A percentile compares a stretch with the other conserved stretches of the same genome.
Conservation (phyloP, 2,329 filamentous ascomycete species). For the Penicillium glabrum region DNA sequence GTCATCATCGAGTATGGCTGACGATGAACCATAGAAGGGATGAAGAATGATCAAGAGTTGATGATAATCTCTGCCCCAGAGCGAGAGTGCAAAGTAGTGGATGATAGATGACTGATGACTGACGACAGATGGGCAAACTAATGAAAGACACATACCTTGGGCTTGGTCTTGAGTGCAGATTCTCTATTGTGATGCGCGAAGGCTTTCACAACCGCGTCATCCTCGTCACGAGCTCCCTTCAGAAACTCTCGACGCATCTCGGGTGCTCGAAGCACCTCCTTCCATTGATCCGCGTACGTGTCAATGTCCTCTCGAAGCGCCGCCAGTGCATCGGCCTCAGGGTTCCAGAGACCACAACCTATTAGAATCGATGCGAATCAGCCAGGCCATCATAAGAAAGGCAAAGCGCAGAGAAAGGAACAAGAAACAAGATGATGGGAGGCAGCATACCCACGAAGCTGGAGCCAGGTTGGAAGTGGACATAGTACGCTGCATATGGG, state of each 20-base stretch:
- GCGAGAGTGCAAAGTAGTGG: background rate
- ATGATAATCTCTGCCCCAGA: background rate
- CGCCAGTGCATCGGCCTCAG: slow-evolving; percentile 65
- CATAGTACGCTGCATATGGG: slow-evolving; percentile 83
- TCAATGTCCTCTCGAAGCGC: slow-evolving; percentile 74
- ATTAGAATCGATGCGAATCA: slow-evolving; percentile 9
- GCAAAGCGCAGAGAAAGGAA: background rate
- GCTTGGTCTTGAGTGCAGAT: slow-evolving; percentile 78
- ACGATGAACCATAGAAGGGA: background rate
- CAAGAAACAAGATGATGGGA: background rate
- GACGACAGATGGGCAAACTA: background rate
- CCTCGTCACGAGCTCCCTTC: slow-evolving; percentile 53
- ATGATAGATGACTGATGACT: background rate
- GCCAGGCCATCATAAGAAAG: slow-evolving; percentile 7
- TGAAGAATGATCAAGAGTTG: background rate
- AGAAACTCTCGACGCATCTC: slow-evolving; percentile 66
- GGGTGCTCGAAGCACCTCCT: slow-evolving; percentile 62
- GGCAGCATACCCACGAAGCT: slow-evolving; percentile 67
- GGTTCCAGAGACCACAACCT: slow-evolving; percentile 81
- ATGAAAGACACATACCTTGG: slow-evolving; percentile 64
- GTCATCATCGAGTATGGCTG: slow-evolving; percentile 3
- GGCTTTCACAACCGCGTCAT: slow-evolving; percentile 63
- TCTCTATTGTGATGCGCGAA: slow-evolving; percentile 70
- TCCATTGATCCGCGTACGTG: slow-evolving; percentile 67
- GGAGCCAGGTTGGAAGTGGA: slow-evolving; percentile 72